These are phyloP conservation scores for Pontederia crassipes DNA, from an alignment of 176 grass and related monocot genomes.

Conservation along the genomic window DNA sequence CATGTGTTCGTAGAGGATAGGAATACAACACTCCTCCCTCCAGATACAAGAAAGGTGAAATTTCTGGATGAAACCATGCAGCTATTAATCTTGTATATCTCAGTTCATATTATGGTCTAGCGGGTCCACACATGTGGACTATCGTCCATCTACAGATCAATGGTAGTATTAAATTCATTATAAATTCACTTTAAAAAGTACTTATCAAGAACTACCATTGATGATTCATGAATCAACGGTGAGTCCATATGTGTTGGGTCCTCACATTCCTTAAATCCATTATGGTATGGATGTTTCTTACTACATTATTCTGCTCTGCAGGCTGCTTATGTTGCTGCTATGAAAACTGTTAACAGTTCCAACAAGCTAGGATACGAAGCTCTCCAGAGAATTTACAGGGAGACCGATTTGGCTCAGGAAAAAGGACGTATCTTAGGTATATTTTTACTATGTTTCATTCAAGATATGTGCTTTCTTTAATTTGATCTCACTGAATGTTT, in stretches of 20 bases:
- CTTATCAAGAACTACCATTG: too few relatives aligned
- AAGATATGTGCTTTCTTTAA: too few relatives aligned
- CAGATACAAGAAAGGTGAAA: slow-evolving; percentile 65
- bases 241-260: too few relatives aligned
- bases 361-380: slow-evolving; percentile 73
- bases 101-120: background rate
- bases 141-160: too few relatives aligned
- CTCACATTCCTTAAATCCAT: too few relatives aligned
- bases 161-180: too few relatives aligned
- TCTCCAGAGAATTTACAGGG: slow-evolving; percentile 72
- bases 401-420: slow-evolving; percentile 94
- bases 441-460: slow-evolving; percentile 1
- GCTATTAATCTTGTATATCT: slow-evolving; percentile 7
- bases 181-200: too few relatives aligned
- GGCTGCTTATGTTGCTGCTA: slow-evolving; percentile 77
- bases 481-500: background rate
- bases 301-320: slow-evolving; percentile 27
- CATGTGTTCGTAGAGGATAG: slow-evolving; percentile 45
- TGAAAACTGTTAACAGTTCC: slow-evolving; percentile 63
- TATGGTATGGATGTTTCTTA: slow-evolving; percentile 6
- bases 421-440: slow-evolving; percentile 83
- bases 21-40: slow-evolving; percentile 49
- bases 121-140: too few relatives aligned
- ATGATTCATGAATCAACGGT: too few relatives aligned
- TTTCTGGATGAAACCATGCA: background rate